Conservation (phyloP, 2,329 filamentous ascomycete genomes). For the Alternaria infectoria region DNA sequence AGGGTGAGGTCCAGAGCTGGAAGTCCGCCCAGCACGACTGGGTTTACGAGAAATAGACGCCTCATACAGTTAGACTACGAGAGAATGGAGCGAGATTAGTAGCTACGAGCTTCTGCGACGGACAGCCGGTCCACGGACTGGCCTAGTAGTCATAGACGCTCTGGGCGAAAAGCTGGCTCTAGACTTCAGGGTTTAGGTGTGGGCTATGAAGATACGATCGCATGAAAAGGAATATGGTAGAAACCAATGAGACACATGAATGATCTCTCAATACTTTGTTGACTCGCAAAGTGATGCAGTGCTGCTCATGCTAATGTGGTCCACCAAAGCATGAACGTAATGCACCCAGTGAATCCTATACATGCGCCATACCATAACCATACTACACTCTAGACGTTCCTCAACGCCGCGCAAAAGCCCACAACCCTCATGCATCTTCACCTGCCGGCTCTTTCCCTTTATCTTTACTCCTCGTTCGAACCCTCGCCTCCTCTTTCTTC, state of each 20-base stretch:
- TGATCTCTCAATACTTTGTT: conserved; percentile 19
- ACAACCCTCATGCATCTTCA: neutral
- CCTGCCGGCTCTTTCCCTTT: conserved; percentile 9
- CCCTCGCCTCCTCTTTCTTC: conserved; percentile 16
- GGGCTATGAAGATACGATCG: conserved; percentile 27
- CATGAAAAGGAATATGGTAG: conserved; percentile 22
- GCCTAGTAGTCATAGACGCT: conserved; percentile 1
- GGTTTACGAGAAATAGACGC: conserved; percentile 86
- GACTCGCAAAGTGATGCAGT: conserved; percentile 7
- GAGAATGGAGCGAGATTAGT: conserved; percentile 1
- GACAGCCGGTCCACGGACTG: neutral
- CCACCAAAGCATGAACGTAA: neutral
- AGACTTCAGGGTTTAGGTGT: neutral
- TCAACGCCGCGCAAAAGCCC: neutral
- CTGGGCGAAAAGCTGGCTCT: neutral
- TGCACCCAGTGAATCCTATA: neutral
- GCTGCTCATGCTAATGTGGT: neutral
- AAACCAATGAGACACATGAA: conserved; percentile 33
- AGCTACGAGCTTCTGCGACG: neutral
- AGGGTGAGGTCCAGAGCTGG: conserved; percentile 83
- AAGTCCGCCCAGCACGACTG: conserved; percentile 86
- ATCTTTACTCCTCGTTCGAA: conserved; percentile 22
- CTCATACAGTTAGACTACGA: neutral
- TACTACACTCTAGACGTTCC: neutral
- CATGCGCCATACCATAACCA: neutral